A percentile compares a stretch with the other conserved stretches of the same genome.
phyloP scores from a whole-genome alignment of 768 basidiomycete species.

The Rubroboletus satanas region DNA sequence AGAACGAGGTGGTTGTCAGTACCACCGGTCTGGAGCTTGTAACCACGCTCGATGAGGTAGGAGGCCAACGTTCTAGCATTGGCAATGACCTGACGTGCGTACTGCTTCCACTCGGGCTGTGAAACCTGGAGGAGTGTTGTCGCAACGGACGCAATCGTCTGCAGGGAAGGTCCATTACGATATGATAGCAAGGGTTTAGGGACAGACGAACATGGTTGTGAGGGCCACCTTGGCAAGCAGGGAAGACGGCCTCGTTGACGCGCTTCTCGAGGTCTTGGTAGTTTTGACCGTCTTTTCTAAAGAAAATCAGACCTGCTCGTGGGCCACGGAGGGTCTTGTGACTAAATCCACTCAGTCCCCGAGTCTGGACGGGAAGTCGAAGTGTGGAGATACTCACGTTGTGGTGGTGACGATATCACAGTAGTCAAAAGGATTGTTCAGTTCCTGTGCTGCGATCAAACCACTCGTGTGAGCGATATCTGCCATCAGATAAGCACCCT shows the following conservation, averaged over 20 bases:
- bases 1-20: constrained; percentile 98
- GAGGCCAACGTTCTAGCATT: constrained; percentile 80
- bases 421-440: constrained; percentile 88
- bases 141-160: constrained; percentile 95
- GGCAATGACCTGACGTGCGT: constrained; percentile 91
- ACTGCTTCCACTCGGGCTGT: constrained; percentile 83
- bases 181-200: neutral
- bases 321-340: constrained; percentile 99
- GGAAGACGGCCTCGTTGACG: constrained; percentile 98
- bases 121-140: constrained; percentile 89
- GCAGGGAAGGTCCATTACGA: neutral
- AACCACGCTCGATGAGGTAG: constrained; percentile 71
- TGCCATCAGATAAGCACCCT: constrained; percentile 90
- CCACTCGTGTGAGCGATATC: constrained; percentile 99
- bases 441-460: constrained; percentile 86
- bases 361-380: neutral
- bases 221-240: constrained; percentile 98
- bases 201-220: constrained; percentile 82
- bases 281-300: constrained; percentile 85
- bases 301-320: constrained; percentile 97
- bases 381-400: constrained; percentile 51
- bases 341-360: constrained; percentile 32
- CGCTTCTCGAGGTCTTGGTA: constrained; percentile 90
- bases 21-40: constrained; percentile 95
- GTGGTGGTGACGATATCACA: constrained; percentile 99